These are phyloP conservation scores for Citrullus amarus DNA, from an alignment of 306 rosid species.

Conservation along the genomic window DNA sequence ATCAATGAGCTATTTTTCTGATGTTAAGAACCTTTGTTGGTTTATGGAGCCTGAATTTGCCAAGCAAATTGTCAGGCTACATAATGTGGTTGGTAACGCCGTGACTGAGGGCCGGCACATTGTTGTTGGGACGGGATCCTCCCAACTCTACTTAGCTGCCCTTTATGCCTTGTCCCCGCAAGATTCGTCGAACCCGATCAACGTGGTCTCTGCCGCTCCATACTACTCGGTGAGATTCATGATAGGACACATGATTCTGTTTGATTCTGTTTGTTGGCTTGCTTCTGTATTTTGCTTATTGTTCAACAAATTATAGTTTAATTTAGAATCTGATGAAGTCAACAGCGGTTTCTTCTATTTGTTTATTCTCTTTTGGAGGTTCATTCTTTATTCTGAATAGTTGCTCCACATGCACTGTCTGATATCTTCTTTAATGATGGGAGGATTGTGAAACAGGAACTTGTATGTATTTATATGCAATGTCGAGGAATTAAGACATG, in stretches of 20 bases:
- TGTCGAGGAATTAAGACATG: slow-evolving; percentile 8
- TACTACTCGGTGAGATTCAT: slow-evolving; percentile 60
- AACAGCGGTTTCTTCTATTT: not conserved
- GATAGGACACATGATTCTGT: not conserved
- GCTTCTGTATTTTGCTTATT: not conserved
- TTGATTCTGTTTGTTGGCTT: slow-evolving; percentile 15
- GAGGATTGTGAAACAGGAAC: not conserved
- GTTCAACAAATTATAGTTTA: too few species aligned
- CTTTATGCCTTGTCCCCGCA: slow-evolving; percentile 58
- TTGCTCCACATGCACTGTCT: slow-evolving; percentile 4
- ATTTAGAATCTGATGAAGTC: not conserved
- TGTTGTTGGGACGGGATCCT: slow-evolving; percentile 92
- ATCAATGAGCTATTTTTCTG: slow-evolving; percentile 69
- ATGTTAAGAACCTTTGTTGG: slow-evolving; percentile 52
- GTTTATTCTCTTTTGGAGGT: not conserved
- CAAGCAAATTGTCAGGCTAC: slow-evolving; percentile 52
- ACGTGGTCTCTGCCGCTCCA: slow-evolving; percentile 62
- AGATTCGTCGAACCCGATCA: slow-evolving; percentile 38
- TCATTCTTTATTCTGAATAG: not conserved
- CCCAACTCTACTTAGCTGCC: slow-evolving; percentile 78
- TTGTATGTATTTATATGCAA: not conserved
- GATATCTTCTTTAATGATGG: not conserved
- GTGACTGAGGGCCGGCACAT: slow-evolving; percentile 51
- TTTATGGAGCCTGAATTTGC: slow-evolving; percentile 63
- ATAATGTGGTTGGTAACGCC: slow-evolving; percentile 68